Evolutionary conservation across 495 filamentous ascomycete genomes (phyloP), one percentile per base, ranked within the genome.

Genomic region (Penicillium dipodomyicola): DNA sequence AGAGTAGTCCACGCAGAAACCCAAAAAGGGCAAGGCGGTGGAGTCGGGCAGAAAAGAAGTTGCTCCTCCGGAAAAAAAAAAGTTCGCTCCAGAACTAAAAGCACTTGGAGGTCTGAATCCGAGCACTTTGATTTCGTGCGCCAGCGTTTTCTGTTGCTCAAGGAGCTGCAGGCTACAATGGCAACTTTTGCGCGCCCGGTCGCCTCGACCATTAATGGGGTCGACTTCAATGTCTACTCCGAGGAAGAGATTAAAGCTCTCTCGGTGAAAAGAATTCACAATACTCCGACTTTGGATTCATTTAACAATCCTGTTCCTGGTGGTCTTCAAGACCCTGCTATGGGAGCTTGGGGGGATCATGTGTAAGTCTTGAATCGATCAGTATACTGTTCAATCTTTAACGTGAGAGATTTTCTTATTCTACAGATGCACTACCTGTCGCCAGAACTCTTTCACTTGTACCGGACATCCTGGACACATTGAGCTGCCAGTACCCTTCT

Each of bases 401-500:
- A 60, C 22, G n/a, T 12, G 32, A 30, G 27, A 50, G 19, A 48
- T 57, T 58, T 77, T 68, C 64, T 58, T 60, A 42, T 27, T 41
- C 54, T 47, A 30, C 67, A 97, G 92, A 61, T 97, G 92, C 73
- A 84, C 89, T 64, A 97, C 92, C 73, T 97, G 92, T 69, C 87
- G 90, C 60, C 79, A 92, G 62, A 84, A 83, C 60, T 84, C 82
- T 58, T 82, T 82, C 59, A 84, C 83, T 50, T 99, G 94, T 70
- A 91, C 94, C 10, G 95, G 95, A 56, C 95, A 99, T 76, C 81
- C 85, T 32, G 95, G 95, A 48, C 94, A 97, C 69, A 95, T 99
- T 69, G 91, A 96, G 61, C 84, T 99, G 25, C 92, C 95, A 4
- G 85, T 92, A 11, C 88, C 87, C 42, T 86, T 96, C 48, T 99